phyloP scores from a whole-genome alignment of 1,139 yeast species.

The Arxiozyma heterogenica region DNA sequence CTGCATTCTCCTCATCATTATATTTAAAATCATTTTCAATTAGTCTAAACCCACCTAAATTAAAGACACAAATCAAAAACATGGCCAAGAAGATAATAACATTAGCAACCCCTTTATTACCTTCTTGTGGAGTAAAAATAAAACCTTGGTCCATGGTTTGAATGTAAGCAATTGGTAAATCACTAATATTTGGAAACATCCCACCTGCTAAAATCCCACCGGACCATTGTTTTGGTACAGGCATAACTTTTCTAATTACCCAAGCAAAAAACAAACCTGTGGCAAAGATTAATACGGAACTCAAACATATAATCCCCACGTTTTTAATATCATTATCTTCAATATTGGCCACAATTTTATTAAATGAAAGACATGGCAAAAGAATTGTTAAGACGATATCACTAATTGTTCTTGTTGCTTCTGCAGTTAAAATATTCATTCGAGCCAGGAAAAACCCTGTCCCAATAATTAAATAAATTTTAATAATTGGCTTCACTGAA shows the following conservation, averaged over 20 bases:
- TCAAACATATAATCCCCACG: conserved; percentile 63
- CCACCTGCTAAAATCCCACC: conserved; percentile 83
- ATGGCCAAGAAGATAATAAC: conserved; percentile 70
- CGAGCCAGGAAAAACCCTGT: conserved; percentile 62
- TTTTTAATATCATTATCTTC: conserved; percentile 65
- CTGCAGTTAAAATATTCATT: conserved; percentile 59
- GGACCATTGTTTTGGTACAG: conserved; percentile 64
- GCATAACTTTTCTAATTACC: conserved; percentile 30
- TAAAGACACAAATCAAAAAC: conserved; percentile 63
- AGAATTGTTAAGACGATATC: conserved; percentile 60
- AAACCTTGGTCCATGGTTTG: conserved; percentile 69
- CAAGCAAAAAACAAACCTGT: conserved; percentile 28
- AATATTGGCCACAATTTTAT: conserved; percentile 64
- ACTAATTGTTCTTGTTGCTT: conserved; percentile 66
- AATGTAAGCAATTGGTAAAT: conserved; percentile 83
- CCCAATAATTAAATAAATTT: conserved; percentile 72
- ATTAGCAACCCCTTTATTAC: conserved; percentile 76
- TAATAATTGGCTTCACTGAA: conserved; percentile 83
- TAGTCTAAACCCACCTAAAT: conserved; percentile 65
- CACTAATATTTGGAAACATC: conserved; percentile 66
- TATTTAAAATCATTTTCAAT: conserved; percentile 58
- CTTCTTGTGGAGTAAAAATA: conserved; percentile 49
- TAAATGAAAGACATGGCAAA: conserved; percentile 72
- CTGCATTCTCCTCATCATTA: conserved; percentile 26
- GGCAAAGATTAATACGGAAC: conserved; percentile 27